Conservation (phyloP, 1,139 yeast genomes). For the Sugiyamaella paludigena region DNA sequence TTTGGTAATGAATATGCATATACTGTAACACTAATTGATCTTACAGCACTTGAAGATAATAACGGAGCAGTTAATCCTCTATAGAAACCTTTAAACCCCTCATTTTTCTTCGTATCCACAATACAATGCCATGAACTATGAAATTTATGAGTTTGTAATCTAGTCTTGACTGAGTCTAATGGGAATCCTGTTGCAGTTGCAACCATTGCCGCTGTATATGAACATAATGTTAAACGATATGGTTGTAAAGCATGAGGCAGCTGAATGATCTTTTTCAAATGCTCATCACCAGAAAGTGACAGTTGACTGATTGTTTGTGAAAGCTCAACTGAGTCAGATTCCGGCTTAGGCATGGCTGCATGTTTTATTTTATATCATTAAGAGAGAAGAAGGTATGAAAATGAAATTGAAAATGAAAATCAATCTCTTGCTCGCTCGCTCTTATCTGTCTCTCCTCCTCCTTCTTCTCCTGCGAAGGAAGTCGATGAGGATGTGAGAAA, state of each 20-base stretch:
- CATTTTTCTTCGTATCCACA: constrained; percentile 52
- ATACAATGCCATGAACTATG: constrained; percentile 59
- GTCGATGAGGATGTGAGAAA: too few relatives aligned
- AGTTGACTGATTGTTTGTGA: constrained; percentile 7
- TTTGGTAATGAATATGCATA: constrained; percentile 59
- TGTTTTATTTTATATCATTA: neutral
- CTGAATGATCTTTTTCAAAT: constrained; percentile 3
- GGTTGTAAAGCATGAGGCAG: constrained; percentile 54
- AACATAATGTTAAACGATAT: constrained; percentile 56
- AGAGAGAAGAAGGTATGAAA: too few relatives aligned
- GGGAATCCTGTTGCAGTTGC: constrained; percentile 81
- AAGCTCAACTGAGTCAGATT: neutral
- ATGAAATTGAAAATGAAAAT: too few relatives aligned
- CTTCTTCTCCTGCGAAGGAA: too few relatives aligned
- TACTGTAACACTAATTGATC: constrained; percentile 53
- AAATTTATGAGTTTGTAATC: constrained; percentile 79
- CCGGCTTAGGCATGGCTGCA: too few relatives aligned
- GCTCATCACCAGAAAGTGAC: constrained; percentile 2
- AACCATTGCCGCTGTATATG: constrained; percentile 60
- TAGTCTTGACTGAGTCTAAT: constrained; percentile 75
- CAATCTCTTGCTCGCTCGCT: too few relatives aligned
- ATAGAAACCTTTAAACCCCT: constrained; percentile 70
- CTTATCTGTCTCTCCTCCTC: too few relatives aligned
- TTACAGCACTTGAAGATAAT: constrained; percentile 28
- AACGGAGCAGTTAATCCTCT: constrained; percentile 45